Evolutionary conservation across 1,284 basidiomycete genomes (phyloP), one percentile per base, ranked within the genome.

Genomic region (Agroathelia rolfsii): DNA sequence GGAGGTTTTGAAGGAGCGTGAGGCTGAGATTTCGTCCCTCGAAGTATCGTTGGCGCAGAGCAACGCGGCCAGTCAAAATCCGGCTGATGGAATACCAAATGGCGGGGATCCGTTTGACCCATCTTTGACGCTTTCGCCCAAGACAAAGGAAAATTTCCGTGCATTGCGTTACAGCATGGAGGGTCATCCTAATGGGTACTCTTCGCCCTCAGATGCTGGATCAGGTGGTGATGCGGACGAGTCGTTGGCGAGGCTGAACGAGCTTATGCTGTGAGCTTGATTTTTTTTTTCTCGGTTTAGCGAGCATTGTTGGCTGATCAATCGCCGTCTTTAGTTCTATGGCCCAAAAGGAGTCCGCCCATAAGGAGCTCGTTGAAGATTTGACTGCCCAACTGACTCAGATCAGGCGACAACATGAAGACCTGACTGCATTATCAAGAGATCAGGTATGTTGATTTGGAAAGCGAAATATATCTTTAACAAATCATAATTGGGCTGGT

Each of bases 271-370:
- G 85, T 88, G 34, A 36, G 24, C 33, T 37, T 30, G 36, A 14
- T 21, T 29, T 17, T 28, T 19, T 41, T 25, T 24, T 24, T 15
- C 24, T n/a, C n/a, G n/a, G n/a, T n/a, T n/a, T n/a, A n/a, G n/a
- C n/a, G n/a, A n/a, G n/a, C n/a, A n/a, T n/a, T n/a, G n/a, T n/a
- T n/a, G n/a, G 24, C 16, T 15, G 15, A 19, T 41, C 34, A 30
- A 38, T 40, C 18, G 35, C 32, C 15, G 14, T 31, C 22, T 35
- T 32, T 37, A 88, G 87, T 38, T 86, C 90, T 1, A 94, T 95
- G 90, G 89, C 89, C 2, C 82, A 88, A 60, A 94, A 94, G 53
- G 89, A 95, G 55, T 83, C 84, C 2, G 64, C 73, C 30, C 88
- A 94, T 53, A 73, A 74, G 14, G 85, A 92, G 48, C 50, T 66